Conservation (phyloP, 2,329 filamentous ascomycete species). For the Penicillium sp. region DNA sequence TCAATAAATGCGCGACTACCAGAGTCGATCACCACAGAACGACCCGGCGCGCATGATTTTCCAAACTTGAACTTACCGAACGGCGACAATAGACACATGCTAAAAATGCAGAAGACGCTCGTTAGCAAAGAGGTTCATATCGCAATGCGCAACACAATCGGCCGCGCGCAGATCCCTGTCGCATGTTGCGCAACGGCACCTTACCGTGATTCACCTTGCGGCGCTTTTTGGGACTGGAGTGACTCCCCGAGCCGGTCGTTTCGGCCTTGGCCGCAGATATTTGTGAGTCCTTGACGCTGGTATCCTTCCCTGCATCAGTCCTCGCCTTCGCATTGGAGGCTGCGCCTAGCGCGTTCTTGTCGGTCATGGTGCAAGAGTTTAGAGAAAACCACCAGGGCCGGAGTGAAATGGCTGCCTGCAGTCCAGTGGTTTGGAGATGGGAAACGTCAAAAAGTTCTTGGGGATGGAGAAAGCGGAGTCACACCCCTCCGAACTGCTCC, state of each 20-base stretch:
- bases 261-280: conserved; percentile 37
- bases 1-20: background rate
- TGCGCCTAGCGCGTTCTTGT: conserved; percentile 27
- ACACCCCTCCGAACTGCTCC: conserved; percentile 28
- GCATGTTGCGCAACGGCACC: conserved; percentile 37
- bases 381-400: conserved; percentile 22
- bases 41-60: conserved; percentile 13
- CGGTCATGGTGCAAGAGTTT: conserved; percentile 29
- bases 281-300: conserved; percentile 32
- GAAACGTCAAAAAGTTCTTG: conserved; percentile 18
- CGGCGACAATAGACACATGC: conserved; percentile 86
- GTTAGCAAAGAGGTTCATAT: conserved; percentile 27
- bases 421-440: conserved; percentile 15
- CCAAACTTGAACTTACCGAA: conserved; percentile 68
- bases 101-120: conserved; percentile 47
- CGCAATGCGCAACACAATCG: conserved; percentile 15
- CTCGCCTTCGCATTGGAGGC: conserved; percentile 25
- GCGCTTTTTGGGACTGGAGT: conserved; percentile 72
- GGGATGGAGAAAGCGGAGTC: conserved; percentile 25
- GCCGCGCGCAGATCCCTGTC: conserved; percentile 26
- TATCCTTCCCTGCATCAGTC: conserved; percentile 29
- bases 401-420: conserved; percentile 29
- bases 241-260: conserved; percentile 33
- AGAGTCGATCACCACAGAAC: conserved; percentile 18
- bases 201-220: conserved; percentile 88